Evolutionary conservation across 2,329 filamentous ascomycete genomes (phyloP).

Genomic region (Sclerotinia nivalis): DNA sequence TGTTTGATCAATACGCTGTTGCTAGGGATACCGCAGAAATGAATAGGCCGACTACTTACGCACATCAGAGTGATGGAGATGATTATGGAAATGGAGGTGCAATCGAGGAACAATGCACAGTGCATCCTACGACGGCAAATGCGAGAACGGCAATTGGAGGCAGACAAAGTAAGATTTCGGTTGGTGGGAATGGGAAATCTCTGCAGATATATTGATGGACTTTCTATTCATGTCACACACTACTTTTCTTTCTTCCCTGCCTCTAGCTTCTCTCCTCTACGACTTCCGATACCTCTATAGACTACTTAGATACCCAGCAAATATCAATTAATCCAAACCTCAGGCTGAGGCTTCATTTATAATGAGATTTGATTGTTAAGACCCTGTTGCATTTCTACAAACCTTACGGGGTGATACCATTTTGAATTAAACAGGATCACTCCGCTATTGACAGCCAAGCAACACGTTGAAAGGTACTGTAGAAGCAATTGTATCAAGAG

Average conservation of each 20-base stretch:
- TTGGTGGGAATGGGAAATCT: conserved; percentile 18
- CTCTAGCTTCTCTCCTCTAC: too few relatives aligned
- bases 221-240: too few relatives aligned
- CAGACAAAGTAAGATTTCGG: conserved; percentile 16
- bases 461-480: neutral
- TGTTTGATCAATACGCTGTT: conserved; percentile 35
- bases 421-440: too few relatives aligned
- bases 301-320: neutral
- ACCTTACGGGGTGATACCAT: neutral
- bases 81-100: neutral
- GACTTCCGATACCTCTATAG: neutral
- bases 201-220: conserved; percentile 17
- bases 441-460: neutral
- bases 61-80: conserved; percentile 49
- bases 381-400: neutral
- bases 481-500: neutral
- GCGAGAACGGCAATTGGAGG: conserved; percentile 3
- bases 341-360: neutral
- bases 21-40: conserved; percentile 38
- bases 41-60: conserved; percentile 35
- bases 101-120: neutral
- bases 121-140: neutral
- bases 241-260: neutral
- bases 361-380: neutral
- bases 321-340: neutral